phyloP scores from a whole-genome alignment of 2,329 filamentous ascomycete genomes.

The Colletotrichum siamense region DNA sequence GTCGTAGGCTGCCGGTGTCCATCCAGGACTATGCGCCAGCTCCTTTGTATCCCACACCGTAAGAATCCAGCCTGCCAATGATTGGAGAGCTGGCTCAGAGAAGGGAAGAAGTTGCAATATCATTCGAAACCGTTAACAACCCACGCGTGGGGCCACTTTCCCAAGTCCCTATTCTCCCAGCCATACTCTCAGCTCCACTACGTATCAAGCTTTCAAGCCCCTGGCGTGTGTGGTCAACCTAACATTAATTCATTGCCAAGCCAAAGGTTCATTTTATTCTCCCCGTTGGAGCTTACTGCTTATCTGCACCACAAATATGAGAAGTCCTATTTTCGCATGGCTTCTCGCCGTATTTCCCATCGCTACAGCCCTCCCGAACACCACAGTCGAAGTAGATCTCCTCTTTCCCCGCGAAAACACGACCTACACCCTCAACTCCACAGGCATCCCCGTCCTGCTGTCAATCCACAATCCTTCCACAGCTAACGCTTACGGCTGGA shows the following conservation, averaged over 20 bases:
- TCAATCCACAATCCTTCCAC: background rate
- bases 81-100: too few relatives aligned
- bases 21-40: too few relatives aligned
- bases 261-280: accelerated
- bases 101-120: accelerated
- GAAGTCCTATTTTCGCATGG: accelerated
- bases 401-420: background rate
- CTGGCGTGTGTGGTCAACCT: accelerated
- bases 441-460: background rate
- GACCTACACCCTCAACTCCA: background rate
- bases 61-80: too few relatives aligned
- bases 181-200: accelerated
- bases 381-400: background rate
- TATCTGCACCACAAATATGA: background rate
- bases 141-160: accelerated
- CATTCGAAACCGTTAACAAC: accelerated
- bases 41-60: accelerated
- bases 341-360: background rate
- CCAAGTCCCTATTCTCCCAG: accelerated
- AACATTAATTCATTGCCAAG: background rate
- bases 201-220: too few relatives aligned
- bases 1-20: too few relatives aligned
- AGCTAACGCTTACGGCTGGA: background rate
- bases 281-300: accelerated
- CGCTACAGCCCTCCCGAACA: background rate